Conservation (phyloP, 1,139 yeast species). For the Yamadazyma jaroonii region DNA sequence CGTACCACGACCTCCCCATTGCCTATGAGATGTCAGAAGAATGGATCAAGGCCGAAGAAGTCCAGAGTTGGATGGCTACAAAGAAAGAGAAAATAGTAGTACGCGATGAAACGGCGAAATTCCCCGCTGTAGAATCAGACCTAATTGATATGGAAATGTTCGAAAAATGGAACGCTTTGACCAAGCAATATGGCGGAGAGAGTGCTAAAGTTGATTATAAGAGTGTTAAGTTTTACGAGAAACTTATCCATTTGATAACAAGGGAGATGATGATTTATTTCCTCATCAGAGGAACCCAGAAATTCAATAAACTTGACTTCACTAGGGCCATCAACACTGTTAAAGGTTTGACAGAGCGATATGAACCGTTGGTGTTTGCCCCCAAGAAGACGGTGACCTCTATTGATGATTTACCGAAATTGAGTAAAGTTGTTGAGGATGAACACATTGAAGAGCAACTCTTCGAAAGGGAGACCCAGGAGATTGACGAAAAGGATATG, state of each 20-base stretch:
- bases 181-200: not conserved
- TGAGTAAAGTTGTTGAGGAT: slow-evolving; percentile 4
- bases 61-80: slow-evolving; percentile 30
- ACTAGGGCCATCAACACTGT: not conserved
- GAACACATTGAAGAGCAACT: slow-evolving; percentile 9
- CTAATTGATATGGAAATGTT: slow-evolving; percentile 1
- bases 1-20: slow-evolving; percentile 46
- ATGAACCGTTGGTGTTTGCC: slow-evolving; percentile 2
- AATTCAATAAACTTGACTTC: not conserved
- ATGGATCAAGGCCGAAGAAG: slow-evolving; percentile 48
- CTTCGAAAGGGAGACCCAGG: slow-evolving; percentile 8
- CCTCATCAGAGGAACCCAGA: not conserved
- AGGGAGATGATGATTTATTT: slow-evolving; percentile 2
- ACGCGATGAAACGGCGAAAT: slow-evolving; percentile 15
- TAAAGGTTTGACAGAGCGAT: not conserved
- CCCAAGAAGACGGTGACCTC: slow-evolving; percentile 1
- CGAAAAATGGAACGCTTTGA: not conserved
- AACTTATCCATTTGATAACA: not conserved
- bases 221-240: not conserved
- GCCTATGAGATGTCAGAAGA: slow-evolving; percentile 52
- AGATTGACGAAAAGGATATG: slow-evolving; percentile 19
- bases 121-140: slow-evolving; percentile 1
- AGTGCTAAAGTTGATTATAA: not conserved
- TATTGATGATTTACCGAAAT: slow-evolving; percentile 9
- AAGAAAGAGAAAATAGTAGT: slow-evolving; percentile 17